Evolutionary conservation across 306 rosid species (phyloP).

Genomic region (Erythrophleum fordii): DNA sequence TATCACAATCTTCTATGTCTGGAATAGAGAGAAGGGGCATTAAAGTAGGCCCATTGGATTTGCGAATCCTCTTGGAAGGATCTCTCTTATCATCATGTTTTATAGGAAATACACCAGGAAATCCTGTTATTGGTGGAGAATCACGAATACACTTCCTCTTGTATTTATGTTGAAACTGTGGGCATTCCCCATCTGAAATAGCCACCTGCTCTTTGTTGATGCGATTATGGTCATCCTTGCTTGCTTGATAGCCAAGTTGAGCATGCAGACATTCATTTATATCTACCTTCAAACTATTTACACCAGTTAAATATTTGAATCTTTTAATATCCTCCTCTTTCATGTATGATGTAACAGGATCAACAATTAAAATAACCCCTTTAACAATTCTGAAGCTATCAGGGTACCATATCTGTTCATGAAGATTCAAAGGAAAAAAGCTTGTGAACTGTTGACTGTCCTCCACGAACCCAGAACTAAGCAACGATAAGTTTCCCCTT

Average conservation of each 20-base stretch:
- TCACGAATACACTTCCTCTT: constrained; percentile 45
- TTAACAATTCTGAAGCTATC: constrained; percentile 65
- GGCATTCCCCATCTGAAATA: constrained; percentile 32
- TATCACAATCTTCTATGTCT: constrained; percentile 24
- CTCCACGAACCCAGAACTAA: constrained; percentile 31
- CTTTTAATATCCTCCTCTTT: constrained; percentile 52
- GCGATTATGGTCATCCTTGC: constrained; percentile 28
- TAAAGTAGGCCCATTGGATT: constrained; percentile 46
- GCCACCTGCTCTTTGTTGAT: neutral
- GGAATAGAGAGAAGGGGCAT: constrained; percentile 60
- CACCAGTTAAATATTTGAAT: constrained; percentile 56
- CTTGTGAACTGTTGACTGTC: constrained; percentile 58
- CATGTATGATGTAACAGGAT: constrained; percentile 47
- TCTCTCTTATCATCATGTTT: constrained; percentile 33
- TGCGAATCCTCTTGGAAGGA: constrained; percentile 40
- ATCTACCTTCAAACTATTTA: constrained; percentile 48
- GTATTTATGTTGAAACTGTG: constrained; percentile 35
- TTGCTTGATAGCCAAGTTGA: constrained; percentile 8
- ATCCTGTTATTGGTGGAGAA: neutral
- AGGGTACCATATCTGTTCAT: constrained; percentile 72
- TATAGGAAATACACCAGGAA: constrained; percentile 22
- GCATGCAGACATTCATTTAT: constrained; percentile 37
- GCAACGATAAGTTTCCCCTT: constrained; percentile 50
- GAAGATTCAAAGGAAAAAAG: constrained; percentile 67
- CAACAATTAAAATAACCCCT: constrained; percentile 60